These are phyloP conservation scores for Peronosclerospora sorghi DNA, from an alignment of 352 stramenopile species.

Conservation along the genomic window DNA sequence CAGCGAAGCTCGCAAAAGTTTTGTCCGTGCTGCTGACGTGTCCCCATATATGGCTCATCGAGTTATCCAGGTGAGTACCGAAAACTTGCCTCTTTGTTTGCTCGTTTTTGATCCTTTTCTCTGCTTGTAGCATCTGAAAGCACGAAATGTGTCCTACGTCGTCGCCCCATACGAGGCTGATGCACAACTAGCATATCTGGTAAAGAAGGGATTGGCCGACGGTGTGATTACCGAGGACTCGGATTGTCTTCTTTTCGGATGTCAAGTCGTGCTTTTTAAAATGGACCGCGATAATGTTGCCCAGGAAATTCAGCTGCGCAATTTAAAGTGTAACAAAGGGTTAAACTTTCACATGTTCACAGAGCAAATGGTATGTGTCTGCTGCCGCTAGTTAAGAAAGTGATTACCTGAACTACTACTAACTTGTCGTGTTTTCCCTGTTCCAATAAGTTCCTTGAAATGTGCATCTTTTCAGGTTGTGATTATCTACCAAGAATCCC, in stretches of 20 bases:
- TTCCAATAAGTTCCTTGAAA: constrained; percentile 59
- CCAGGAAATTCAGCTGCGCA: constrained; percentile 69
- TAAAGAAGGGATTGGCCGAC: constrained; percentile 70
- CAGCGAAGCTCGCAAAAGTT: constrained; percentile 54
- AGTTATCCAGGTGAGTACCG: constrained; percentile 47
- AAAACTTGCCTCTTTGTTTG: neutral
- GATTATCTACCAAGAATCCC: constrained; percentile 80
- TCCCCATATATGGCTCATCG: constrained; percentile 73
- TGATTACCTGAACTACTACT: neutral
- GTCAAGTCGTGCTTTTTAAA: constrained; percentile 90
- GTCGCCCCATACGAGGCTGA: constrained; percentile 97
- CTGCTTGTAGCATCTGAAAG: constrained; percentile 33
- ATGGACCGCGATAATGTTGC: constrained; percentile 84
- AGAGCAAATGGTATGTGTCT: constrained; percentile 59
- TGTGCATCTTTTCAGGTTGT: constrained; percentile 88
- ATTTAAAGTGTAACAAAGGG: constrained; percentile 64
- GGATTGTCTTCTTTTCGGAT: constrained; percentile 91
- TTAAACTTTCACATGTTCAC: constrained; percentile 75
- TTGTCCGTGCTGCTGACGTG: constrained; percentile 58
- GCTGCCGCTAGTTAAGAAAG: neutral
- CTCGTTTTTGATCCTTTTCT: neutral
- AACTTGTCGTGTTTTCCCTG: neutral
- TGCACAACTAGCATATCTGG: constrained; percentile 91
- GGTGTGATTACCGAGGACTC: constrained; percentile 94
- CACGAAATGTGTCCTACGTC: constrained; percentile 76